Evolutionary conservation across 2,329 filamentous ascomycete species (phyloP).

Genomic region (Colletotrichum tamarilloi): DNA sequence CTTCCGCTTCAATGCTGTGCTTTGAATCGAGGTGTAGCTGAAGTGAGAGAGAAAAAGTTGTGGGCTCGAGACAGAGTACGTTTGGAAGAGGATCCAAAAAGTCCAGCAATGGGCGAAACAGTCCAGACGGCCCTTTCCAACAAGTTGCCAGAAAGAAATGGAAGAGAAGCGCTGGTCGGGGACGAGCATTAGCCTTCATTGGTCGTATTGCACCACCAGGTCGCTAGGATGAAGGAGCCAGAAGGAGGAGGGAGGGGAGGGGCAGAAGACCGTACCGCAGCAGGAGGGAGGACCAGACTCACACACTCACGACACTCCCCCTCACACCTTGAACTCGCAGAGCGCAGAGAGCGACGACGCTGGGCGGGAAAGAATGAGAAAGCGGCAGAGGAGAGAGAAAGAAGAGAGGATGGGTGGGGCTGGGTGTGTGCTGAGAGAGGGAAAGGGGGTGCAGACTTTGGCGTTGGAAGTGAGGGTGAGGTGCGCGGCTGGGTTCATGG

Average conservation of each 20-base stretch:
- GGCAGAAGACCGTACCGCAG: not conserved
- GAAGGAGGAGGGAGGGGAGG: slow-evolving; percentile 31
- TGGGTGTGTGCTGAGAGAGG: slow-evolving; percentile 11
- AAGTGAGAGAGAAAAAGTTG: slow-evolving; percentile 29
- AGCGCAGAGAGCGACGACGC: not conserved
- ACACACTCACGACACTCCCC: not conserved
- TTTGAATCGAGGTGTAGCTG: slow-evolving; percentile 16
- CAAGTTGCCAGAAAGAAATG: slow-evolving; percentile 17
- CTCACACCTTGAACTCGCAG: slow-evolving; percentile 8
- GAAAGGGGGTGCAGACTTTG: slow-evolving; percentile 10
- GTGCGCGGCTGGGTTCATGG: not conserved
- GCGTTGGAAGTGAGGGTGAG: not conserved
- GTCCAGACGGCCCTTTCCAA: slow-evolving; percentile 29
- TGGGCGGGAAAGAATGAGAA: not conserved
- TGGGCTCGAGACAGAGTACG: slow-evolving; percentile 31
- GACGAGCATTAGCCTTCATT: slow-evolving; percentile 30
- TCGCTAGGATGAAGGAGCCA: slow-evolving; percentile 31
- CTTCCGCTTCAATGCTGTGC: slow-evolving; percentile 3
- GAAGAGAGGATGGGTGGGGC: slow-evolving; percentile 19
- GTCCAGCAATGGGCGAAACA: slow-evolving; percentile 32
- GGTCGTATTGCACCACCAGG: slow-evolving; percentile 17
- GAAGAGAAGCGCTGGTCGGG: slow-evolving; percentile 30
- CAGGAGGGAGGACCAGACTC: not conserved
- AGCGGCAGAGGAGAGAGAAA: slow-evolving; percentile 24
- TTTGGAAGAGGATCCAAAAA: slow-evolving; percentile 23